Evolutionary conservation across 2,329 filamentous ascomycete species (phyloP).

Genomic region (Aspergillus cejpii): DNA sequence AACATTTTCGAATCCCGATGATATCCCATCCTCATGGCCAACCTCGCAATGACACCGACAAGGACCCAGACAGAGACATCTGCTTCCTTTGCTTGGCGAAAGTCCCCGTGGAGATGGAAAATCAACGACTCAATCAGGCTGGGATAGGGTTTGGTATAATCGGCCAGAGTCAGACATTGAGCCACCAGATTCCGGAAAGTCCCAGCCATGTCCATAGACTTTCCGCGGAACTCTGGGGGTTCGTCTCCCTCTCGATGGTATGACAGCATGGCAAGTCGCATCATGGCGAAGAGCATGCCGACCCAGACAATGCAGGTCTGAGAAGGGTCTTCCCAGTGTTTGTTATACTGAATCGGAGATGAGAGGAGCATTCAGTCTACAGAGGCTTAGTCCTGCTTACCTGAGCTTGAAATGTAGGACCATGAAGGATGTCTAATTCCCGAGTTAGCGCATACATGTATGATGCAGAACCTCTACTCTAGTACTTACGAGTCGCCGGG

Average conservation of each 20-base stretch:
- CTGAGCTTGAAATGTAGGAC: slow-evolving; percentile 75
- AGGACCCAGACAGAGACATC: slow-evolving; percentile 56
- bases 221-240: slow-evolving; percentile 56
- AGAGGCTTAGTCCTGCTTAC: slow-evolving; percentile 32
- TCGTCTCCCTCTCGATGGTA: slow-evolving; percentile 57
- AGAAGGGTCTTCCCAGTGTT: slow-evolving; percentile 54
- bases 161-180: slow-evolving; percentile 57
- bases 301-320: slow-evolving; percentile 56
- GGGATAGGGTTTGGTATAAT: slow-evolving; percentile 56
- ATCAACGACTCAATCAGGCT: slow-evolving; percentile 57
- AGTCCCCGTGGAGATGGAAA: slow-evolving; percentile 57
- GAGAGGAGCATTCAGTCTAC: slow-evolving; percentile 1
- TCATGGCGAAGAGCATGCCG: slow-evolving; percentile 57
- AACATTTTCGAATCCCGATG: slow-evolving; percentile 57
- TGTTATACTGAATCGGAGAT: slow-evolving; percentile 47
- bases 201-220: slow-evolving; percentile 44
- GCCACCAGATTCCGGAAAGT: slow-evolving; percentile 50
- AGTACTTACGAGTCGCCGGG: slow-evolving; percentile 52
- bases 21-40: slow-evolving; percentile 61
- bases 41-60: slow-evolving; percentile 53
- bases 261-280: slow-evolving; percentile 58
- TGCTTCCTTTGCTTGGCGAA: slow-evolving; percentile 52
- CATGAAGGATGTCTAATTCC: slow-evolving; percentile 62
- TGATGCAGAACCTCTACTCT: slow-evolving; percentile 2
- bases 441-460: slow-evolving; percentile 3